Conservation (phyloP, 495 filamentous ascomycete genomes). For the Bathelium albidoporum region DNA sequence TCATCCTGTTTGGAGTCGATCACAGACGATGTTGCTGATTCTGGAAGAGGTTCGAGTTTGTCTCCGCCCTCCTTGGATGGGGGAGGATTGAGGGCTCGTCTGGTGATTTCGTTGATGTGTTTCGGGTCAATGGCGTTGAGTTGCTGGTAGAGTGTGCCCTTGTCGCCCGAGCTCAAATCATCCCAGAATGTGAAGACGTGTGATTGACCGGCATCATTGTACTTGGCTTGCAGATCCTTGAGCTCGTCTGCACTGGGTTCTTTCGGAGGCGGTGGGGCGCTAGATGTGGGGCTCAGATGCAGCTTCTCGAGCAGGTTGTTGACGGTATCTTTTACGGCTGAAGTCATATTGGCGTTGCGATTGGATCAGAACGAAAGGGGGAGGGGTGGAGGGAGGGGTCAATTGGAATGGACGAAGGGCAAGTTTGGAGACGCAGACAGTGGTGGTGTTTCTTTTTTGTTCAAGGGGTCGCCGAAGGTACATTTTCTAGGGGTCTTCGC, state of each 20-base stretch:
- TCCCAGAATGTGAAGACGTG: conserved; percentile 92
- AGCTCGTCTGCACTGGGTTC: conserved; percentile 66
- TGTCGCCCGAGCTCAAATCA: conserved; percentile 57
- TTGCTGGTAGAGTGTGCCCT: conserved; percentile 71
- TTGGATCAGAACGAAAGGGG: no score
- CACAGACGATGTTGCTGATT: conserved; percentile 79
- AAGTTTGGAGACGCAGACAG: background rate
- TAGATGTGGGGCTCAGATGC: conserved; percentile 35
- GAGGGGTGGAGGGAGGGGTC: background rate
- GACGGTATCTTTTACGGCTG: conserved; percentile 34
- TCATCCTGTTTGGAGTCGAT: conserved; percentile 76
- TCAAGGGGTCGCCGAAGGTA: background rate
- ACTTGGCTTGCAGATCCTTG: conserved; percentile 64
- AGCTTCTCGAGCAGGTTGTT: conserved; percentile 51
- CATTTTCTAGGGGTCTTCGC: background rate
- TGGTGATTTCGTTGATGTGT: conserved; percentile 72
- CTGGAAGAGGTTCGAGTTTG: conserved; percentile 78
- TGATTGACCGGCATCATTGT: conserved; percentile 66
- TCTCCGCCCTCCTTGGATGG: conserved; percentile 44
- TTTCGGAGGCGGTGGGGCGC: conserved; percentile 34
- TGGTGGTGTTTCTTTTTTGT: background rate
- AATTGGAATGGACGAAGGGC: background rate
- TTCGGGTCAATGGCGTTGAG: conserved; percentile 67
- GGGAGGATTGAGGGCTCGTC: conserved; percentile 64
- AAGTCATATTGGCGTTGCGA: background rate